Percentiles rank a stretch among this genome's conserved stretches.
Conservation (phyloP, 148 eudicot genomes). For the Suaeda aralocaspica region DNA sequence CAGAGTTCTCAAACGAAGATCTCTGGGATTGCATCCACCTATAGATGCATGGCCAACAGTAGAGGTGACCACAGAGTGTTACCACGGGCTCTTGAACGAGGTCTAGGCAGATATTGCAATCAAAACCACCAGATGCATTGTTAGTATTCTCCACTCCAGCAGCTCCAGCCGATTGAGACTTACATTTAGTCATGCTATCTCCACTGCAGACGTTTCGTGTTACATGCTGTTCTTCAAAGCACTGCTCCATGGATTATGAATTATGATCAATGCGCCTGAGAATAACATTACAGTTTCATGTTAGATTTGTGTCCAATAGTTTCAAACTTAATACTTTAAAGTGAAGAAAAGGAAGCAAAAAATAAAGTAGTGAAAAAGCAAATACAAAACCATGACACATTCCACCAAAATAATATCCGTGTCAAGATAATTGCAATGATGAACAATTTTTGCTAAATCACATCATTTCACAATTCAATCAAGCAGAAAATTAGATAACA, state of each 20-base stretch:
- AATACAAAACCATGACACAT: not conserved
- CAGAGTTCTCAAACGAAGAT: slow-evolving; percentile 24
- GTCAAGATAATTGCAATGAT: not conserved
- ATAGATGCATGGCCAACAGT: slow-evolving; percentile 96
- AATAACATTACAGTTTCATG: too few species aligned
- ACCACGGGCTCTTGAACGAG: slow-evolving; percentile 74
- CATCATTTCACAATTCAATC: not conserved
- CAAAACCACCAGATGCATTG: slow-evolving; percentile 46
- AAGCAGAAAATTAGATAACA: not conserved
- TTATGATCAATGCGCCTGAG: not conserved
- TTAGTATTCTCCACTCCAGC: slow-evolving; percentile 29
- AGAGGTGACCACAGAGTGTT: slow-evolving; percentile 88
- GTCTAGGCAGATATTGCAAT: slow-evolving; percentile 87
- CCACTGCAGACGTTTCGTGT: slow-evolving; percentile 13
- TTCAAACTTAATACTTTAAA: too few species aligned
- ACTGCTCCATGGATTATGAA: slow-evolving; percentile 39
- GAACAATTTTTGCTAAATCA: not conserved
- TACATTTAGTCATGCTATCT: slow-evolving; percentile 30
- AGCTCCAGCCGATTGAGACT: slow-evolving; percentile 24
- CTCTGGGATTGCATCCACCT: slow-evolving; percentile 58
- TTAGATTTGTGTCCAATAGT: too few species aligned
- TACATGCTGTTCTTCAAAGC: slow-evolving; percentile 26
- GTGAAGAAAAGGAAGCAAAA: too few species aligned
- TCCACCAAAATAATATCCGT: not conserved
- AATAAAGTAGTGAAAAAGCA: not conserved